Conservation (phyloP, 2,329 filamentous ascomycete genomes). For the Exophiala bonariae region DNA sequence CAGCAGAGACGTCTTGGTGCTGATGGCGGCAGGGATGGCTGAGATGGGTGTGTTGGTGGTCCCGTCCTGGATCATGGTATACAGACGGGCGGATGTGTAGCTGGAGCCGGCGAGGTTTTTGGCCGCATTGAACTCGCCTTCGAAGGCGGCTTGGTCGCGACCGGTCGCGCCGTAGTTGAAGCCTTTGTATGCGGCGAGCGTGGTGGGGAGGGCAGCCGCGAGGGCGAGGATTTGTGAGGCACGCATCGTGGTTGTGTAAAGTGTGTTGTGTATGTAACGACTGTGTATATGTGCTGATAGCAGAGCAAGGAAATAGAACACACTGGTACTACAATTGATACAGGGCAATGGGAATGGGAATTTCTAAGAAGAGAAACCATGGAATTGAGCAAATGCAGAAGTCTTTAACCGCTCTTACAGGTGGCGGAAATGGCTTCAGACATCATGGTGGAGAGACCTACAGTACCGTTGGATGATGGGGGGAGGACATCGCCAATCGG, state of each 20-base stretch:
- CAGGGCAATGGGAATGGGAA: no score
- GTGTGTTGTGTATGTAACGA: slow-evolving; percentile 9
- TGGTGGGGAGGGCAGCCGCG: slow-evolving; percentile 30
- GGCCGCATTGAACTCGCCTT: slow-evolving; percentile 46
- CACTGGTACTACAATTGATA: no score
- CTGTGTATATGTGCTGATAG: not conserved
- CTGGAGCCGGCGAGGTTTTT: slow-evolving; percentile 40
- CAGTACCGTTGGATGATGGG: not conserved
- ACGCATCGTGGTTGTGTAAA: slow-evolving; percentile 29
- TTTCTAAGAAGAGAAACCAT: no score
- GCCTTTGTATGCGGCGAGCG: slow-evolving; percentile 38
- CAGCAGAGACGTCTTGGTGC: slow-evolving; percentile 73
- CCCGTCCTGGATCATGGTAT: slow-evolving; percentile 66
- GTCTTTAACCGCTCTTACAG: no score
- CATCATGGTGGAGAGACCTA: not conserved
- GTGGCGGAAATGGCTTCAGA: no score
- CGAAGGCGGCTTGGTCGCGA: slow-evolving; percentile 45
- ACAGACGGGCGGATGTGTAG: slow-evolving; percentile 51
- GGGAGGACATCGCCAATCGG: not conserved
- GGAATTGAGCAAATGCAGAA: no score
- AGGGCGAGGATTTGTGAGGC: slow-evolving; percentile 34
- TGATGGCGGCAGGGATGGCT: slow-evolving; percentile 80
- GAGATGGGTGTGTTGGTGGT: slow-evolving; percentile 64
- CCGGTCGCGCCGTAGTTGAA: slow-evolving; percentile 50
- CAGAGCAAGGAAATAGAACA: no score